These are phyloP conservation scores for Aegle marmelos DNA, from an alignment of 345 rosid genomes.

Conservation along the genomic window DNA sequence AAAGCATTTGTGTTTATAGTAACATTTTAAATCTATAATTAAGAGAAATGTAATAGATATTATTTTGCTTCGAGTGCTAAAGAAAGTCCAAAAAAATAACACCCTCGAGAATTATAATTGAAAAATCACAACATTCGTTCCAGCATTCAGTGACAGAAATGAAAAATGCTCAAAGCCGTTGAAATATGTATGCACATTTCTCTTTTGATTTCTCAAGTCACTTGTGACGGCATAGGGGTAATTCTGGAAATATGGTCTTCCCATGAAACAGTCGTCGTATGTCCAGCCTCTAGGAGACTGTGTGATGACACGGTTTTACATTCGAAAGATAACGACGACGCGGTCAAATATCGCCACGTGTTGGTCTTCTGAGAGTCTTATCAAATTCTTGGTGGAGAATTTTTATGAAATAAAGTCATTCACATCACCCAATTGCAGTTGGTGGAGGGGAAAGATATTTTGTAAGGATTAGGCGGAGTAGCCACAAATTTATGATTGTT, in stretches of 20 bases:
- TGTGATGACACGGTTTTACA: not conserved
- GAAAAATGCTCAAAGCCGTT: not conserved
- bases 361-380: not conserved
- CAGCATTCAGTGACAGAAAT: too few species aligned
- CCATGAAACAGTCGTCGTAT: not conserved
- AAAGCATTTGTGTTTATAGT: too few species aligned
- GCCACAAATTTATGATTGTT: conserved; percentile 13
- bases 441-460: conserved; percentile 14
- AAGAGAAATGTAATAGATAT: too few species aligned
- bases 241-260: not conserved
- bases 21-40: too few species aligned
- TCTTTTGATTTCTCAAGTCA: not conserved
- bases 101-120: too few species aligned
- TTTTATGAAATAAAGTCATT: not conserved
- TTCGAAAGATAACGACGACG: conserved; percentile 2
- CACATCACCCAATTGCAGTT: not conserved
- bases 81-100: too few species aligned
- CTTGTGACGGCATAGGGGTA: not conserved
- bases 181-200: not conserved
- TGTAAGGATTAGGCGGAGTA: not conserved
- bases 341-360: conserved; percentile 13
- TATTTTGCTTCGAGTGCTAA: too few species aligned
- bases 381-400: conserved; percentile 24
- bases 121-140: too few species aligned
- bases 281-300: not conserved